phyloP scores from a whole-genome alignment of 176 grass and related monocot species.

The Ananas comosus region DNA sequence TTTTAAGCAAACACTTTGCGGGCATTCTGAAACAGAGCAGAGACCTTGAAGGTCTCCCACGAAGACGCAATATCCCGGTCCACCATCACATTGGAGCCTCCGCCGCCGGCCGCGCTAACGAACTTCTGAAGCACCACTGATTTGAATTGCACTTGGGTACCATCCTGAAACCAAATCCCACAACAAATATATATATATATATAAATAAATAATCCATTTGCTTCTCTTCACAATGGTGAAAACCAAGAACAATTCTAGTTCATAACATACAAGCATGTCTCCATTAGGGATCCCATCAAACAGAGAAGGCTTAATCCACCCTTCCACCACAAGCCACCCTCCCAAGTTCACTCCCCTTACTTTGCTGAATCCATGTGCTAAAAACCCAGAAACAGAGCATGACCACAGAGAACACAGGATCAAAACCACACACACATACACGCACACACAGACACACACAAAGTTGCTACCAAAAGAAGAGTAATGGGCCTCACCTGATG shows the following conservation, averaged over 20 bases:
- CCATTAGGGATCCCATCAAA: conserved; percentile 68
- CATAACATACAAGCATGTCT: conserved; percentile 63
- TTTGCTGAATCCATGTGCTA: conserved; percentile 45
- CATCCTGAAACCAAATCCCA: conserved; percentile 43
- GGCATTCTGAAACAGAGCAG: conserved; percentile 11
- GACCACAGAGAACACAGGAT: background rate
- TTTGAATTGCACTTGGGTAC: conserved; percentile 71
- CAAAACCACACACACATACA: background rate
- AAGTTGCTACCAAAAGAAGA: background rate
- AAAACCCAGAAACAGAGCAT: conserved; percentile 1
- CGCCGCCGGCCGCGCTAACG: conserved; percentile 28
- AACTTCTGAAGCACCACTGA: conserved; percentile 67
- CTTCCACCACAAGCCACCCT: conserved; percentile 81
- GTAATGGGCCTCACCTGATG: conserved; percentile 11
- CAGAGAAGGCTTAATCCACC: conserved; percentile 80
- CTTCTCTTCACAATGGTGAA: background rate
- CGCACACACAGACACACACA: background rate
- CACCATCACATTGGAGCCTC: conserved; percentile 41
- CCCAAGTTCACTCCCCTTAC: conserved; percentile 76
- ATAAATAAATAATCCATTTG: background rate
- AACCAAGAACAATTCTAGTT: background rate
- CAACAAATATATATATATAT: no score
- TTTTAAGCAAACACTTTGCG: background rate
- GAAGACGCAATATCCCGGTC: conserved; percentile 47
- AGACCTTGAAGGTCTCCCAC: conserved; percentile 88